A percentile compares a stretch with the other conserved stretches of the same genome.
phyloP scores from a whole-genome alignment of 2,329 filamentous ascomycete genomes.

The Ophiostoma ulmi region DNA sequence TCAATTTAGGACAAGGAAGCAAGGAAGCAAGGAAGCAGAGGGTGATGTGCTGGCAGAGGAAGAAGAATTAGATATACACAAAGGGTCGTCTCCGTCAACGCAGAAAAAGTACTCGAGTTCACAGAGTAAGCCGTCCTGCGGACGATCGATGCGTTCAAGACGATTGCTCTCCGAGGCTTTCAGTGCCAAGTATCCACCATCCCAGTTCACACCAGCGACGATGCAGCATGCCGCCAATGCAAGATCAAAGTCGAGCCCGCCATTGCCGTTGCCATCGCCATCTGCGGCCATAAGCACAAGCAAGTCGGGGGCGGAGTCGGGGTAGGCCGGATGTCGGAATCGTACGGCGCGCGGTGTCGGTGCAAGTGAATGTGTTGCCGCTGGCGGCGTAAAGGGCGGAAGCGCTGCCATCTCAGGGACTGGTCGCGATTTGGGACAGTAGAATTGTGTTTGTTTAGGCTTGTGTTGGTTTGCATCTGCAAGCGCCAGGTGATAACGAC shows the following conservation, averaged over 20 bases:
- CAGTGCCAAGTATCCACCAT: constrained; percentile 17
- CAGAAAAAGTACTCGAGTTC: not conserved
- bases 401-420: not conserved
- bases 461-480: too few relatives aligned
- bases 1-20: not conserved
- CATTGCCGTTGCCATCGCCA: constrained; percentile 8
- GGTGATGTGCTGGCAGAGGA: constrained; percentile 10
- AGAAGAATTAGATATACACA: not conserved
- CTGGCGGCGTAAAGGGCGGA: not conserved
- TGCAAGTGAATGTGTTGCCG: constrained; percentile 5
- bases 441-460: not conserved
- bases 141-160: constrained; percentile 15
- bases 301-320: constrained; percentile 20
- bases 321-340: constrained; percentile 21
- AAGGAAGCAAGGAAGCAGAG: not conserved
- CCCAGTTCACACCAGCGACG: constrained; percentile 20
- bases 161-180: constrained; percentile 11
- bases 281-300: constrained; percentile 20
- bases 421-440: not conserved
- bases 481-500: too few relatives aligned
- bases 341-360: constrained; percentile 18
- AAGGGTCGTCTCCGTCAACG: too few relatives aligned
- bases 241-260: constrained; percentile 21
- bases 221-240: constrained; percentile 20
- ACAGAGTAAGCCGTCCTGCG: constrained; percentile 16